Conservation (phyloP, 1,284 basidiomycete species). For the Cutaneotrichosporon sp. region DNA sequence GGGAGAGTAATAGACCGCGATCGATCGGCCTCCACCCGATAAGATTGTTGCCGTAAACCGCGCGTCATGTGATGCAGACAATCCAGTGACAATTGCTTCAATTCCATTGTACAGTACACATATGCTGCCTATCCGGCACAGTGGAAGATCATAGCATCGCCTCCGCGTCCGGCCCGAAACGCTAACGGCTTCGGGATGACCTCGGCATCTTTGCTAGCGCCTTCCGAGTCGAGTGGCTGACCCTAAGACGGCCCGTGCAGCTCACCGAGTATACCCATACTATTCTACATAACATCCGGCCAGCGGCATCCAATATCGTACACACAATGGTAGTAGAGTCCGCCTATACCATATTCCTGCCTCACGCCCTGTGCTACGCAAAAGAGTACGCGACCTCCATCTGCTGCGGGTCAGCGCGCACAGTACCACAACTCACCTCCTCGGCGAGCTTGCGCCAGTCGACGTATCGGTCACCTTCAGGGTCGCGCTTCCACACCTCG, state of each 20-base stretch:
- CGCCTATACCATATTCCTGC: not conserved
- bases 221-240: no score
- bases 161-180: no score
- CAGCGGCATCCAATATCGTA: not conserved
- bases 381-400: slow-evolving; percentile 18
- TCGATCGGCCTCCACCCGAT: no score
- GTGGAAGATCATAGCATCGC: no score
- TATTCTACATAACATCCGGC: not conserved
- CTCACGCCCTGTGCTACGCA: slow-evolving; percentile 7
- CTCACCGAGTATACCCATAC: not conserved
- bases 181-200: no score
- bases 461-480: slow-evolving; percentile 31
- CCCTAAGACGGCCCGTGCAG: not conserved
- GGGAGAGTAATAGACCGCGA: not conserved
- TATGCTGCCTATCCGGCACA: no score
- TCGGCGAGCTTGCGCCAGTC: slow-evolving; percentile 32
- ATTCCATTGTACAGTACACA: no score
- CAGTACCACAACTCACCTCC: slow-evolving; percentile 16
- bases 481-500: slow-evolving; percentile 38
- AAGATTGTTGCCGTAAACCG: no score
- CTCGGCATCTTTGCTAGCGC: no score
- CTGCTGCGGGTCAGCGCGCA: slow-evolving; percentile 6
- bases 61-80: no score
- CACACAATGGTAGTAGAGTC: not conserved
- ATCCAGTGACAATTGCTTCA: no score